phyloP scores from a whole-genome alignment of 139 green algal genomes.

The Coccomyxa sp. region DNA sequence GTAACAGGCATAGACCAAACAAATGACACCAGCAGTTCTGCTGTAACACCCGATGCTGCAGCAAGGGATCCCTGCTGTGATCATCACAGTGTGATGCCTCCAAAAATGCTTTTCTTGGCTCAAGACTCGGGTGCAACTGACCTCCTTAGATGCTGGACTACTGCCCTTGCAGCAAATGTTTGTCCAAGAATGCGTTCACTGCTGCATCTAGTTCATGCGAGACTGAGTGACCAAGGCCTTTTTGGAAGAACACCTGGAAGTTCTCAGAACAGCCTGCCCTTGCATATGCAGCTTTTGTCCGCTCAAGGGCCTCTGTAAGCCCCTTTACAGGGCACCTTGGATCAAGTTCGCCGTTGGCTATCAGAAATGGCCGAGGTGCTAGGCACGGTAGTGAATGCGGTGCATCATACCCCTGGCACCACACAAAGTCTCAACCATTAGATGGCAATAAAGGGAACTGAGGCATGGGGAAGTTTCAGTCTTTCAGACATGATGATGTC shows the following conservation, averaged over 20 bases:
- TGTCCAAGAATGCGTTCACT: neutral
- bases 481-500: no score
- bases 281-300: neutral
- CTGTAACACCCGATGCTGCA: no score
- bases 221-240: neutral
- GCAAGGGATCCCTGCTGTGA: no score
- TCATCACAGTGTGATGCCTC: no score
- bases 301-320: neutral
- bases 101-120: no score
- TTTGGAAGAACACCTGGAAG: neutral
- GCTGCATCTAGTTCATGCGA: neutral
- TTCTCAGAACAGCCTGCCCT: neutral
- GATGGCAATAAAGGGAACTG: neutral
- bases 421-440: conserved; percentile 8
- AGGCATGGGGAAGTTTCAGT: neutral
- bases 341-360: conserved; percentile 50
- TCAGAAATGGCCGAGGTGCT: conserved; percentile 49
- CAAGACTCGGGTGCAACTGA: no score
- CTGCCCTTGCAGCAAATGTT: neutral
- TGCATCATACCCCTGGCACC: conserved; percentile 44
- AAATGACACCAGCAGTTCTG: no score
- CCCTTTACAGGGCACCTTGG: conserved; percentile 28
- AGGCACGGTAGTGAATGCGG: conserved; percentile 39
- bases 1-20: no score
- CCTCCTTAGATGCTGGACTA: no score